Percentiles rank a stretch among this genome's conserved stretches.
phyloP scores from a whole-genome alignment of 1,139 yeast species.

The Debaryomyces sp. region DNA sequence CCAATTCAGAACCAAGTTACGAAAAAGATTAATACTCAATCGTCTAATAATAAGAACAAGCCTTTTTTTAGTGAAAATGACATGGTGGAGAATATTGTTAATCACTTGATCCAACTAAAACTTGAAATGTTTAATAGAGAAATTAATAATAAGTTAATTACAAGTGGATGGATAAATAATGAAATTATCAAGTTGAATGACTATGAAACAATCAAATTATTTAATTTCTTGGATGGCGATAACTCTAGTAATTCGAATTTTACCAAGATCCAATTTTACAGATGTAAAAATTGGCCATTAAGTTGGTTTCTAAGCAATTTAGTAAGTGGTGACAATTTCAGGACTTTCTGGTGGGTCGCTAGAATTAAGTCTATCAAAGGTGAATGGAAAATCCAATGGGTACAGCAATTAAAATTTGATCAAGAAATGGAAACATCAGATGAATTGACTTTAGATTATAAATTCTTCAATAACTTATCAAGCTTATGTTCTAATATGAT shows the following conservation, averaged over 20 bases:
- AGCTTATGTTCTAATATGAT: slow-evolving; percentile 59
- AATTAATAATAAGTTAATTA: slow-evolving; percentile 54
- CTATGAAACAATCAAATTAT: slow-evolving; percentile 33
- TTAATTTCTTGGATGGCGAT: slow-evolving; percentile 12
- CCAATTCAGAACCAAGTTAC: slow-evolving; percentile 40
- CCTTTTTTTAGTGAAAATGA: slow-evolving; percentile 32
- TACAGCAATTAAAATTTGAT: slow-evolving; percentile 25
- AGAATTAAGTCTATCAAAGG: slow-evolving; percentile 61
- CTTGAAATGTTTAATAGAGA: slow-evolving; percentile 57
- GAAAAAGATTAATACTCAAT: slow-evolving; percentile 36
- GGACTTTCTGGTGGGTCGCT: slow-evolving; percentile 65
- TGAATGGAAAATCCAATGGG: slow-evolving; percentile 65
- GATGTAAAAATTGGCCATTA: slow-evolving; percentile 71
- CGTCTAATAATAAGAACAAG: slow-evolving; percentile 19
- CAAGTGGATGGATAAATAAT: slow-evolving; percentile 69
- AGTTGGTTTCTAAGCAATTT: slow-evolving; percentile 66
- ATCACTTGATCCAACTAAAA: slow-evolving; percentile 47
- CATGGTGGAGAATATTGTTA: slow-evolving; percentile 36
- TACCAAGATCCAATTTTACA: slow-evolving; percentile 49
- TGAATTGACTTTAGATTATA: slow-evolving; percentile 39
- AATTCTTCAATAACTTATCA: slow-evolving; percentile 52
- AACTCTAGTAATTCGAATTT: slow-evolving; percentile 7
- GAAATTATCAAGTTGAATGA: slow-evolving; percentile 54
- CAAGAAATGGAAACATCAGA: slow-evolving; percentile 18
- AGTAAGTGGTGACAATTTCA: slow-evolving; percentile 47